Base-by-base conservation (phyloP, 2,329 filamentous ascomycete species). In the Pseudocercospora pini-densiflorae region DNA sequence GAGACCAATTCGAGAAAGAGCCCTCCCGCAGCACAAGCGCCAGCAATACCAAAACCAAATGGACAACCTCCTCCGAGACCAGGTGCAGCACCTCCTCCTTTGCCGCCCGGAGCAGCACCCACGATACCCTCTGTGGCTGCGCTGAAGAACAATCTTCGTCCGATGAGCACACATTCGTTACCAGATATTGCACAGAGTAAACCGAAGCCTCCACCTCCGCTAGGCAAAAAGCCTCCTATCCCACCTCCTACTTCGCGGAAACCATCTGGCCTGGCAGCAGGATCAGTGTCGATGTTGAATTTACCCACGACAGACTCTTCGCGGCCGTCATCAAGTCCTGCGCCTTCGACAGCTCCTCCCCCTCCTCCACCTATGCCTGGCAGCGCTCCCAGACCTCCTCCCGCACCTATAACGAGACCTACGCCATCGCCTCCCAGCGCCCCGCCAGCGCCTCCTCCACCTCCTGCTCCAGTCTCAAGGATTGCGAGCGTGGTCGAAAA, bases 141-240 rank as follows among this genome's bases (percentile, higher is more conserved):
- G 16, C 72, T 82, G 47, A 81, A 75, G 65, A 79, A 78, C 66
- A 79, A 79, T 63, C 71, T 82, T 5, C 74, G 91, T 69, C 88
- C 91, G 2, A 84, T 88, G 24, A 89, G 88, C 40, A 82, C 85
- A 71, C 82, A 84, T 67, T 87, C 87, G 4, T 80, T 81, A 63
- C 88, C 87, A 36, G 82, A 84, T 47, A 73, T 80, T n/a, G 78
- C 79, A 40, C 75, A 79, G 29, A 78, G 80, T 40, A 86, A 86
- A 72, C 90, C 89, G 8, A 84, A 83, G 63, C 92, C 92, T 40
- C 93, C 93, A 31, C 92, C 92, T 12, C 90, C 90, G 5, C 85
- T 92, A 72, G 91, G 90, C 66, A 93, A 93, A 83, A 93, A 93
- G 73, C 83, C 85, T 47, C 86, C 86, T 5, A 85, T 87, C 21